These are phyloP conservation scores for Boechera divaricarpa DNA, from an alignment of 345 rosid genomes.

Conservation along the genomic window DNA sequence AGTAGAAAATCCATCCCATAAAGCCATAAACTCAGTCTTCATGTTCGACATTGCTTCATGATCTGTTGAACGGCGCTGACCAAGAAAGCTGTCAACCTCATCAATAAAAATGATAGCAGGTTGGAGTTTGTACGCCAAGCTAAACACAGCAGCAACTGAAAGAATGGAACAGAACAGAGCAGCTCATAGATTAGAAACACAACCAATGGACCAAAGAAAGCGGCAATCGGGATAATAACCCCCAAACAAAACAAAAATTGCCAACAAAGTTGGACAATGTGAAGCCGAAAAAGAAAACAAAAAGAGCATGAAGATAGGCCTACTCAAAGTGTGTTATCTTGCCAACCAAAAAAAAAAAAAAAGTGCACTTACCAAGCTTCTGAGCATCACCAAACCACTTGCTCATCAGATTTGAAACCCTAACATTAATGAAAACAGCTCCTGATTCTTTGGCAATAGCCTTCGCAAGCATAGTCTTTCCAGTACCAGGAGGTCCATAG, in stretches of 20 bases:
- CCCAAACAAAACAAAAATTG: neutral
- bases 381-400: slow-evolving; percentile 99
- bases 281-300: slow-evolving; percentile 3
- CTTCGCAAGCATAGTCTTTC: slow-evolving; percentile 99
- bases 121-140: slow-evolving; percentile 93
- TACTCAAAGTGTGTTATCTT: neutral
- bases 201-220: neutral
- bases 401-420: slow-evolving; percentile 93
- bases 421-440: slow-evolving; percentile 92
- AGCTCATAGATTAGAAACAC: slow-evolving; percentile 6
- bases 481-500: slow-evolving; percentile 99
- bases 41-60: slow-evolving; percentile 90
- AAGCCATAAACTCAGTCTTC: slow-evolving; percentile 99
- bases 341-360: neutral
- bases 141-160: slow-evolving; percentile 96
- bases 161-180: slow-evolving; percentile 22
- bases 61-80: slow-evolving; percentile 89
- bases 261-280: neutral
- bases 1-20: slow-evolving; percentile 98
- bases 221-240: neutral
- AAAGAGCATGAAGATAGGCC: neutral
- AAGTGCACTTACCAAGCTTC: slow-evolving; percentile 79
- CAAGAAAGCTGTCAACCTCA: slow-evolving; percentile 95
- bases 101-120: slow-evolving; percentile 98
- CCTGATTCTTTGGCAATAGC: slow-evolving; percentile 98